Base-by-base conservation (phyloP, 257 asterid species). In the Schizonepeta tenuifolia region DNA sequence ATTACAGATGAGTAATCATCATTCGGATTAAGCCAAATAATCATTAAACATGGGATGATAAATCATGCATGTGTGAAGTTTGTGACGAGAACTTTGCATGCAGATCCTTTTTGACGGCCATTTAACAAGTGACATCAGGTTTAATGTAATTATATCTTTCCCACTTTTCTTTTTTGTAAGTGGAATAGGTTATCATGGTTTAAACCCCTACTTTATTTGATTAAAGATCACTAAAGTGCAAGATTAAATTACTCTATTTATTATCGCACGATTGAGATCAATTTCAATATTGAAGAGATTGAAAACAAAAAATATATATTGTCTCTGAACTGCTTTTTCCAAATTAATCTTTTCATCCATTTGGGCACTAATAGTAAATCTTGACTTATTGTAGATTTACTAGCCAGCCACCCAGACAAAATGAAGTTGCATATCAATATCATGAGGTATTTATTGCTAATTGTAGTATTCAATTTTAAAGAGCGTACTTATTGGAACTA, bases 81-180 rank as follows among this genome's bases (percentile, higher is more conserved):
- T 13, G 57, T 66, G 74, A 68, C 18, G 67, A 70, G 55, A 22
- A 46, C 55, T 78, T 78, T 78, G 63, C 79, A 73, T 78, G 79
- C 79, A 78, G 24, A 62, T 67, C 59, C 65, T 63, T 78, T 55
- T 50, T 53, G 72, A 78, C 24, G 73, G 53, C 82, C 79, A 78
- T 68, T 78, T 44, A 62, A 40, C 64, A 73, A 8, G 33, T 54
- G 82, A 68, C 78, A 73, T 73, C 41, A 62, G 9, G 61, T 69
- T 76, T 65, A 15, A 22, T 43, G 61, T 20, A 68, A 73, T 68
- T 43, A 69, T 47, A 7, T 36, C 62, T 22, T 49, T 49, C 21
- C n/a, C 22, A 49, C 55, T 49, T 47, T 49, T n/a, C 0, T 15
- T 11, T 44, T 71, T 24, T 71, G 12, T 73, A 10, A 78, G 78